Evolutionary conservation across 2,329 filamentous ascomycete genomes (phyloP).

Genomic region (Xylaria sp.): DNA sequence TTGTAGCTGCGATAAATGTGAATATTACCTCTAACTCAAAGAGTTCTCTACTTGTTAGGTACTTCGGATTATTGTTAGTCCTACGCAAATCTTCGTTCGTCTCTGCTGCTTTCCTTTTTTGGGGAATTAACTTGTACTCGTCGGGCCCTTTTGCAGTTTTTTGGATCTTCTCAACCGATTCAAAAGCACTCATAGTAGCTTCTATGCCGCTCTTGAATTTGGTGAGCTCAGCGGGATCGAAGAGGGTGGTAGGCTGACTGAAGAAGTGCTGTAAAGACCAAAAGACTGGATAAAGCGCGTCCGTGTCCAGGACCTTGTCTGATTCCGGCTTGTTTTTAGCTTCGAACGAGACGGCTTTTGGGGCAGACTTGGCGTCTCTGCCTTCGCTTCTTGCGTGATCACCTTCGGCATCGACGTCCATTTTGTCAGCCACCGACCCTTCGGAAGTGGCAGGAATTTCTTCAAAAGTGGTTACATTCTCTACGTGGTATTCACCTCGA

Average conservation of each 20-base stretch:
- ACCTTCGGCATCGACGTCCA: slow-evolving; percentile 72
- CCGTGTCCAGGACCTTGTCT: slow-evolving; percentile 70
- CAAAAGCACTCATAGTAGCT: slow-evolving; percentile 69
- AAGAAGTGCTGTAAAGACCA: slow-evolving; percentile 95
- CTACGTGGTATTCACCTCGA: slow-evolving; percentile 92
- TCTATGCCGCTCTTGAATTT: slow-evolving; percentile 84
- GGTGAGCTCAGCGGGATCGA: slow-evolving; percentile 76
- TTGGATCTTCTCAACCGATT: slow-evolving; percentile 62
- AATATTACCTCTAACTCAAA: slow-evolving; percentile 87
- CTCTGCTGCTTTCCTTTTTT: slow-evolving; percentile 77
- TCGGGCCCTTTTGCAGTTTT: slow-evolving; percentile 65
- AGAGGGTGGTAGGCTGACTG: slow-evolving; percentile 87
- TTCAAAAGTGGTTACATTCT: slow-evolving; percentile 91
- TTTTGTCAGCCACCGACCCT: slow-evolving; percentile 60
- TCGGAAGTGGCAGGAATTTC: slow-evolving; percentile 57
- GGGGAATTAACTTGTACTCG: slow-evolving; percentile 69
- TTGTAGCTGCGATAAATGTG: slow-evolving; percentile 9
- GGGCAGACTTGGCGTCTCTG: slow-evolving; percentile 49
- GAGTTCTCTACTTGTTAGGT: slow-evolving; percentile 94
- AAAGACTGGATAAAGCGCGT: slow-evolving; percentile 87
- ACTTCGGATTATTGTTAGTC: slow-evolving; percentile 93
- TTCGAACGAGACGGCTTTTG: slow-evolving; percentile 60
- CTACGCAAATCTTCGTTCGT: slow-evolving; percentile 70
- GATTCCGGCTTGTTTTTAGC: slow-evolving; percentile 55
- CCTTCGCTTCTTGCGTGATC: slow-evolving; percentile 52